Evolutionary conservation across 495 filamentous ascomycete genomes (phyloP).

Genomic region (Platismatia glauca): DNA sequence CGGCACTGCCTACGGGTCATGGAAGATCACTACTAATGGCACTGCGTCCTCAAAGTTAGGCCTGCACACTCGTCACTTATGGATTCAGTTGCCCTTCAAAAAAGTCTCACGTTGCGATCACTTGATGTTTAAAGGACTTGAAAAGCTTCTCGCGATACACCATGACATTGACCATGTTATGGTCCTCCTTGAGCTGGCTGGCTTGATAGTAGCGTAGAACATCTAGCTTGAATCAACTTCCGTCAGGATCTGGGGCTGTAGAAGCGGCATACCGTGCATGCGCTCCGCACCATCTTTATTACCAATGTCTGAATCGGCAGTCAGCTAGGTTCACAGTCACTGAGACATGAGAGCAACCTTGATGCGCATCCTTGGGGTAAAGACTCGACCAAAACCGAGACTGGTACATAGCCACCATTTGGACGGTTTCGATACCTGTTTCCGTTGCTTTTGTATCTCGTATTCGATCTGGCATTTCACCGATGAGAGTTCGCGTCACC

Average conservation of each 20-base stretch:
- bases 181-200: conserved; percentile 55
- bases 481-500: conserved; percentile 88
- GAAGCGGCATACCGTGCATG: conserved; percentile 42
- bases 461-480: conserved; percentile 78
- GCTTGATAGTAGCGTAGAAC: conserved; percentile 67
- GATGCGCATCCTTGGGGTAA: conserved; percentile 35
- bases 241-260: not conserved
- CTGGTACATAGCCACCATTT: conserved; percentile 47
- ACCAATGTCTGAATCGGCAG: not conserved
- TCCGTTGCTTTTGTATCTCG: conserved; percentile 38
- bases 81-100: conserved; percentile 24
- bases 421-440: conserved; percentile 40
- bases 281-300: conserved; percentile 33
- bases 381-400: conserved; percentile 52
- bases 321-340: not conserved
- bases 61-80: conserved; percentile 29
- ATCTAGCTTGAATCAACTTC: conserved; percentile 37
- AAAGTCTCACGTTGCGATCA: conserved; percentile 64
- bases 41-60: conserved; percentile 42
- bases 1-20: conserved; percentile 59
- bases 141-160: conserved; percentile 63
- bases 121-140: conserved; percentile 77
- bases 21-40: conserved; percentile 68
- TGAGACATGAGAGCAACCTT: conserved; percentile 12
- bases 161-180: conserved; percentile 64